Evolutionary conservation across 495 filamentous ascomycete genomes (phyloP).

Genomic region (Podospora anserina): DNA sequence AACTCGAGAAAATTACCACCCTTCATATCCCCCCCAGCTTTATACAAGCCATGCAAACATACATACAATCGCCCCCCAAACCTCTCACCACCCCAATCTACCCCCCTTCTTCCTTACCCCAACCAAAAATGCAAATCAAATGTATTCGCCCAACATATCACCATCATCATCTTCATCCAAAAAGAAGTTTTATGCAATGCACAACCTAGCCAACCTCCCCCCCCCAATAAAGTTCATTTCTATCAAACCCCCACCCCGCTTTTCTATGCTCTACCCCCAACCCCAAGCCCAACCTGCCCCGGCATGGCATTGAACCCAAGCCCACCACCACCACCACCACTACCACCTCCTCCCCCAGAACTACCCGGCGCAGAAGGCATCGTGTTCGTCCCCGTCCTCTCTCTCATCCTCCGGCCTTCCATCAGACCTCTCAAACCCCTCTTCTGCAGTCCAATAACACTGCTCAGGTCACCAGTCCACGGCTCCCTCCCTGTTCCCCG

Average conservation of each 20-base stretch:
- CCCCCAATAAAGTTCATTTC: not conserved
- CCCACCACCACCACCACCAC: not conserved
- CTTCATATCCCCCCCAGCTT: not conserved
- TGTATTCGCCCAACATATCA: not conserved
- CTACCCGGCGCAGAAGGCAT: not conserved
- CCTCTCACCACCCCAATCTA: not conserved
- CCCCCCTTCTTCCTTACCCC: not conserved
- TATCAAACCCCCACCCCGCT: not conserved
- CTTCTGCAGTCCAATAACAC: constrained; percentile 96
- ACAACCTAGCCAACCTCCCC: not conserved
- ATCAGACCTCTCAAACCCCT: constrained; percentile 86
- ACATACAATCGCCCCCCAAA: not conserved
- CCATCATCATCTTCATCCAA: not conserved
- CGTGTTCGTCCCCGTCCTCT: constrained; percentile 46
- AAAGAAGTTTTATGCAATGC: not conserved
- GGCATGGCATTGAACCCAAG: constrained; percentile 9
- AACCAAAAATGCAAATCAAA: not conserved
- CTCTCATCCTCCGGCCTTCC: constrained; percentile 87
- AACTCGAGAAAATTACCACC: not conserved
- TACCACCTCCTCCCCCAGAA: not conserved
- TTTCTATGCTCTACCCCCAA: constrained; percentile 21
- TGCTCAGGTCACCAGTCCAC: constrained; percentile 81
- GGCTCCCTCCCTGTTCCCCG: constrained; percentile 51
- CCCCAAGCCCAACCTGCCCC: constrained; percentile 25
- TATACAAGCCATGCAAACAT: not conserved